Evolutionary conservation across 1,284 basidiomycete genomes (phyloP), one percentile per base, ranked within the genome.

Genomic region (Heterobasidion irregulare): DNA sequence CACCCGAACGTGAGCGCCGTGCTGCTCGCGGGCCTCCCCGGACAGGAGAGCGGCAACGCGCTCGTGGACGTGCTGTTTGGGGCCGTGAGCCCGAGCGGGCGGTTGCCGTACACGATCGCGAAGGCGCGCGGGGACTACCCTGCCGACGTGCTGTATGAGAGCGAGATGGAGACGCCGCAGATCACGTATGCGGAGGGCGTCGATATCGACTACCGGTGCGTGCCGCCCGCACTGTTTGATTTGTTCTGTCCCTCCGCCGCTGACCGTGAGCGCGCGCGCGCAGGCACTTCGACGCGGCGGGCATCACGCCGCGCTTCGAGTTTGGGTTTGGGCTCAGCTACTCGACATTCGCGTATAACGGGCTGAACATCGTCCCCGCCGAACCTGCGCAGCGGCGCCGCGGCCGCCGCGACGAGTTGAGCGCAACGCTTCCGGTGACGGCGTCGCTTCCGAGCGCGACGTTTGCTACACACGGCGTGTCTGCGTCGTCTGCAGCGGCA

Each of bases 321-420:
- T 88, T 88, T 62, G 86, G 86, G 2, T 84, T 75, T 61, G 76
- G 84, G 0, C 63, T 83, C 53, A 76, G 73, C 45, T 84, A 83
- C 67, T 79, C 80, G 18, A 69, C 63, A 0, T 84, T 84, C 67
- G 63, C 65, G 32, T 76, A 74, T 59, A 66, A 64, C 18, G 66
- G 68, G 38, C 58, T 78, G n/a, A 44, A 63, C 33, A 61, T 70
- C 35, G 53, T 18, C 34, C 16, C 19, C 51, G 44, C 53, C 57
- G 18, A 3, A 46, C 53, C 55, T 12, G 55, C 44, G 56, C 10
- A 56, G 57, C 58, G 55, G 47, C 47, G 53, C 47, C n/a, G n/a
- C n/a, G 4, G 34, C 16, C 41, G 34, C 8, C 38, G 36, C 15
- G 51, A 32, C 9, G 36, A 7, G n/a, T 43, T 16, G 19, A n/a